Base-by-base conservation (phyloP, 2,329 filamentous ascomycete genomes). In the Aspergillus persii region DNA sequence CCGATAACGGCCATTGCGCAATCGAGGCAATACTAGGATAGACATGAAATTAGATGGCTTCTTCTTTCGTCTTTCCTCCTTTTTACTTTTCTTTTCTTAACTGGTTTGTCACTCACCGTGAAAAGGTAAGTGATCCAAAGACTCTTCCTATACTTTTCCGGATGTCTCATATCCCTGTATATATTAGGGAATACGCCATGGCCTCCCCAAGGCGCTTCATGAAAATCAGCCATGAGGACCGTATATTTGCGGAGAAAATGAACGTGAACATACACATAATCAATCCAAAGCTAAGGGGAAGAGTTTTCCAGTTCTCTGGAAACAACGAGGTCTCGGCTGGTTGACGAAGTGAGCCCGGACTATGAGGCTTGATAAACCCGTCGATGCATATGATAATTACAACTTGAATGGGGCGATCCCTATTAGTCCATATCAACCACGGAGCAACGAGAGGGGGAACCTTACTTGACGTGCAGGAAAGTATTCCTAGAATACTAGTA, bases 401-500 rank as follows among this genome's bases (percentile, higher is more conserved):
- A 74, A 98, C 91, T 94, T 68, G 55, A 26, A 30, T 53, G 26
- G 62, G 79, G 64, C 80, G 54, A 48, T 31, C 26, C 44, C 18
- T 18, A 49, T 51, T 30, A 11, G 9, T 48, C 26, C 9, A 44
- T 8, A 12, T n/a, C 3, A 46, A 51, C 8, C 27, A 11, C 11
- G 36, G 18, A 5, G 41, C 8, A 26, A 15, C 18, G 26, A 8
- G 12, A 46, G 33, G n/a, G 12, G n/a, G 26, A 36, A 88, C 90
- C 15, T 81, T 80, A 94, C 91, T 97, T 69, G 88, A 88, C 65
- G 96, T 89, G 66, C 91, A 96, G 58, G 86, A 93, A 66, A 97
- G 80, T 54, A 99, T 96, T n/a, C 94, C 94, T 62, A 98, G 80
- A 58, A 98, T 87, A 72, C 92, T 96, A 29, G 92, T 96, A 69